Percentiles rank a stretch among this genome's conserved stretches.
phyloP scores from a whole-genome alignment of 2,329 filamentous ascomycete genomes.

The Oidium heveae region DNA sequence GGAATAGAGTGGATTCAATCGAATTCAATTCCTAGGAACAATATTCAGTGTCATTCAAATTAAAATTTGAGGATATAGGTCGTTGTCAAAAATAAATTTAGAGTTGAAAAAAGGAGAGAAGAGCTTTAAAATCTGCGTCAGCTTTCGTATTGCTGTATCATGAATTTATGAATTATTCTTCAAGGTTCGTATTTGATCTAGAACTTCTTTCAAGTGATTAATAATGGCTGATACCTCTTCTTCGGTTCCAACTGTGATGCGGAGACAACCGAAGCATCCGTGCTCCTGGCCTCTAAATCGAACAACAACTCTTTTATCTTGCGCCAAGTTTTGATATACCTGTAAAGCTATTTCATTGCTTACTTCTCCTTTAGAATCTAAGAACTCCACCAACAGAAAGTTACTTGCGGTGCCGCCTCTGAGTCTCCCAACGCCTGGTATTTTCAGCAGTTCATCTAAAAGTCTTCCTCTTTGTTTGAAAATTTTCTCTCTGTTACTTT shows the following conservation, averaged over 20 bases:
- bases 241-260: conserved; percentile 82
- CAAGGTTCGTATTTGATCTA: conserved; percentile 6
- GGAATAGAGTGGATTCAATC: no score
- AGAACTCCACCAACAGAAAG: conserved; percentile 74
- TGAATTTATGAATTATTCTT: no score
- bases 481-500: conserved; percentile 40
- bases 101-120: no score
- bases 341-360: conserved; percentile 55
- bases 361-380: conserved; percentile 45
- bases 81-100: no score
- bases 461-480: conserved; percentile 55
- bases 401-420: conserved; percentile 63
- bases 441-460: conserved; percentile 42
- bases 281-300: conserved; percentile 81
- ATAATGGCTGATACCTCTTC: conserved; percentile 62
- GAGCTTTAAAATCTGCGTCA: no score
- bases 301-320: conserved; percentile 72
- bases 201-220: conserved; percentile 27
- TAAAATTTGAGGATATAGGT: no score
- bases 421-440: conserved; percentile 58
- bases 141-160: no score
- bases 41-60: no score
- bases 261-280: conserved; percentile 67
- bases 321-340: conserved; percentile 66
- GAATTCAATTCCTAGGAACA: no score